These are phyloP conservation scores for Populus alba DNA, from an alignment of 345 rosid species.

Conservation along the genomic window DNA sequence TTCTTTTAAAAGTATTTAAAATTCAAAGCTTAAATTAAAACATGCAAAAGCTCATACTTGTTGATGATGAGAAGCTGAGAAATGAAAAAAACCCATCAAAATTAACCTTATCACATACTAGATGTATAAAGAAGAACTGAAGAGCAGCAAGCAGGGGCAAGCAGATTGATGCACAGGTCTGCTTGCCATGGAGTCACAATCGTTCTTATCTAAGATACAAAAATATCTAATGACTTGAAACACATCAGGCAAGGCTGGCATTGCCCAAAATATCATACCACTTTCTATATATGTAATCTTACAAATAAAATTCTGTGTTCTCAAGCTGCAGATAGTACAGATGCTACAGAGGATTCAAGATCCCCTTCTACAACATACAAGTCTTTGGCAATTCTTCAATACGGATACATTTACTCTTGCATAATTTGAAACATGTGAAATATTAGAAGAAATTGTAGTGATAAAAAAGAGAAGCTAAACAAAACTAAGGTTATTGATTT, in stretches of 20 bases:
- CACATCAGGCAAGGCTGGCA: background rate
- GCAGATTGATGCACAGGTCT: background rate
- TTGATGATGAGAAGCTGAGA: background rate
- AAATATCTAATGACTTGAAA: background rate
- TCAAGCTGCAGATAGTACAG: background rate
- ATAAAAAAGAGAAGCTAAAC: background rate
- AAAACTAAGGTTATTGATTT: slow-evolving; percentile 1
- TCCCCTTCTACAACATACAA: background rate
- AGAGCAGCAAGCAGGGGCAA: too few species aligned
- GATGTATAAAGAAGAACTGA: too few species aligned
- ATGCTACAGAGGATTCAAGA: background rate
- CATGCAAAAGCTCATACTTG: background rate
- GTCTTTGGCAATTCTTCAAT: background rate
- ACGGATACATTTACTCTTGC: background rate
- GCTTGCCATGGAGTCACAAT: background rate
- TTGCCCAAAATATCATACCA: background rate
- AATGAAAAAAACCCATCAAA: too few species aligned
- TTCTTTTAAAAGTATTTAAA: too few species aligned
- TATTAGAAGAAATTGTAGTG: background rate
- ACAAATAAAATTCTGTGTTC: background rate
- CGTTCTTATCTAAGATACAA: background rate
- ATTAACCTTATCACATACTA: too few species aligned
- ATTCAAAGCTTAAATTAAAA: background rate
- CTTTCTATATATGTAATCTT: background rate
- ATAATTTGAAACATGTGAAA: background rate